Conservation (phyloP, 805 yeast species). For the Scheffersomyces ergatensis region DNA sequence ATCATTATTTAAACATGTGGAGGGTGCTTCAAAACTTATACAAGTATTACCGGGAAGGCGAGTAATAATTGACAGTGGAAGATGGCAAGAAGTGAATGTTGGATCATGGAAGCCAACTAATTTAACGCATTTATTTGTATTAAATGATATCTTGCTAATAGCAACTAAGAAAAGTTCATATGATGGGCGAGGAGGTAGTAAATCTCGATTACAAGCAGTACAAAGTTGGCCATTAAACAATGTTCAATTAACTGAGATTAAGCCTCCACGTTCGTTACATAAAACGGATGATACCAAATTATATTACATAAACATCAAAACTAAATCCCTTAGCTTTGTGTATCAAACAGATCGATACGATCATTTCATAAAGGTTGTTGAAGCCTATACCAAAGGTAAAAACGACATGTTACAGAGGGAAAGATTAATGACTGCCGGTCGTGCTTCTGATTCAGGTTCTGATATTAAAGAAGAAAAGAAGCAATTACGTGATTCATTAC, state of each 20-base stretch:
- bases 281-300: slow-evolving; percentile 19
- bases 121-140: slow-evolving; percentile 69
- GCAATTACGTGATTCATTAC: slow-evolving; percentile 40
- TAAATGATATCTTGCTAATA: slow-evolving; percentile 74
- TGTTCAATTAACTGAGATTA: slow-evolving; percentile 45
- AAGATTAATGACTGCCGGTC: slow-evolving; percentile 20
- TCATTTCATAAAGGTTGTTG: slow-evolving; percentile 53
- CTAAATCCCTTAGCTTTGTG: slow-evolving; percentile 49
- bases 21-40: slow-evolving; percentile 82
- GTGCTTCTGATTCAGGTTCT: slow-evolving; percentile 3
- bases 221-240: slow-evolving; percentile 78
- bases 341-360: slow-evolving; percentile 61
- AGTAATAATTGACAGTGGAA: slow-evolving; percentile 70
- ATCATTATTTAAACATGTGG: slow-evolving; percentile 74
- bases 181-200: slow-evolving; percentile 18
- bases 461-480: slow-evolving; percentile 33
- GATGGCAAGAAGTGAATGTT: slow-evolving; percentile 84
- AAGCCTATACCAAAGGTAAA: slow-evolving; percentile 59
- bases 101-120: slow-evolving; percentile 81
- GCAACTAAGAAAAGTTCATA: slow-evolving; percentile 56
- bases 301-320: slow-evolving; percentile 45
- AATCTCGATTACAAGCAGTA: slow-evolving; percentile 57
- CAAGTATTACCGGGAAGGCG: slow-evolving; percentile 80
- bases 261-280: slow-evolving; percentile 16
- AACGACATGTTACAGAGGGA: slow-evolving; percentile 43